Evolutionary conservation across 306 rosid species (phyloP), one percentile per base, ranked within the genome.

Genomic region (Carpinus viminea): DNA sequence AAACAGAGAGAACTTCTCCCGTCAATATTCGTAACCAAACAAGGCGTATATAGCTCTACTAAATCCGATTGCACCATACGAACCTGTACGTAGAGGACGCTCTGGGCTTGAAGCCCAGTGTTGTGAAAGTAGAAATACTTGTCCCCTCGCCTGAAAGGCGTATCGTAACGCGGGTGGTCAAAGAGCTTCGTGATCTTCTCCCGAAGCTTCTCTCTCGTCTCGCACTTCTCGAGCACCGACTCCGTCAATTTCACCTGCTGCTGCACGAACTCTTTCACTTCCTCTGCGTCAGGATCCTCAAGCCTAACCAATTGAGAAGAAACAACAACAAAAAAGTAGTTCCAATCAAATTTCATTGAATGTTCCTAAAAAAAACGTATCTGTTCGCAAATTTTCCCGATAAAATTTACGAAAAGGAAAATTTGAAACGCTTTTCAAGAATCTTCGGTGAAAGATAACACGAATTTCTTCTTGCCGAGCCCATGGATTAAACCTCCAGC

Each of bases 71-170:
- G 36, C 56, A 56, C 82, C 71, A 7, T 77, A 70, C 77, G 55
- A 82, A 92, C 98, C 97, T 95, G 97, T n/a, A 93, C 83, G 77
- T 90, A 89, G 8, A 92, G 91, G 43, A 95, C 92, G 20, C 38
- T 71, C 74, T 95, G 98, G 0, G 98, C 84, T 83, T 95, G 97
- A 84, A 95, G 98, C 5, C 99, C 98, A 0, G 98, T 86, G 81
- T 95, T 95, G 70, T 91, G 97, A 80, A 80, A 87, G 84, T 93
- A 93, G 48, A 95, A 95, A 85, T 85, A 90, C 83, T 85, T 84
- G 20, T 86, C 21, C 54, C 82, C 93, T 59, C 90, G 82, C 75
- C 82, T 83, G 38, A 85, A 91, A 62, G 98, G 99, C 34, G 88
- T 64, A 41, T 52, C 78, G 76, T 93, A 95, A 54, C 98, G 99